Conservation (phyloP, 768 basidiomycete genomes). For the Mycena maculata region DNA sequence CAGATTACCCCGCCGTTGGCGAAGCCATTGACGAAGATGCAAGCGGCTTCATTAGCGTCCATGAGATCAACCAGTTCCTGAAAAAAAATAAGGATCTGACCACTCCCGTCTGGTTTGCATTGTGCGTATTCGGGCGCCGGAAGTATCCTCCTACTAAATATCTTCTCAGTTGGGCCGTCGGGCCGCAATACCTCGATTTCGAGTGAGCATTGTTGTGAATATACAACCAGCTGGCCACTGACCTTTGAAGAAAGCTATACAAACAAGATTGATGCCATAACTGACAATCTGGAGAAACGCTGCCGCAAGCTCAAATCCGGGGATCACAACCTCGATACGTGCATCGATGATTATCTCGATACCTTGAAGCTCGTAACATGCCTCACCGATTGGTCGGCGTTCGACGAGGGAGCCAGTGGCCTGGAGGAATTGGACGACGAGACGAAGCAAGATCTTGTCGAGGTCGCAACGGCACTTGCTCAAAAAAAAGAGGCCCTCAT, state of each 20-base stretch:
- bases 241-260: slow-evolving; percentile 2
- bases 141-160: neutral
- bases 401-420: neutral
- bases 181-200: slow-evolving; percentile 9
- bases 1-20: slow-evolving; percentile 35
- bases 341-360: slow-evolving; percentile 16
- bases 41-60: slow-evolving; percentile 37
- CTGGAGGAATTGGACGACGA: slow-evolving; percentile 20
- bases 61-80: slow-evolving; percentile 35
- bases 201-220: neutral
- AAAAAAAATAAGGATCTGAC: slow-evolving; percentile 10
- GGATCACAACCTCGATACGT: neutral
- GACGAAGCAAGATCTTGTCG: neutral
- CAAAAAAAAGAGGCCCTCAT: neutral
- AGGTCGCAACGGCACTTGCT: neutral
- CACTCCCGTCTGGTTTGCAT: slow-evolving; percentile 22
- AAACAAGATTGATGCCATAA: neutral
- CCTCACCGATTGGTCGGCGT: slow-evolving; percentile 4
- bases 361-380: neutral
- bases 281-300: neutral
- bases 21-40: slow-evolving; percentile 39
- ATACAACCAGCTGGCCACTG: neutral
- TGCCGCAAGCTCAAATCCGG: slow-evolving; percentile 18
- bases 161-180: slow-evolving; percentile 19
- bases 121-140: neutral